These are phyloP conservation scores for Solanum hybrid DNA, from an alignment of 305 asterid species.

Conservation along the genomic window DNA sequence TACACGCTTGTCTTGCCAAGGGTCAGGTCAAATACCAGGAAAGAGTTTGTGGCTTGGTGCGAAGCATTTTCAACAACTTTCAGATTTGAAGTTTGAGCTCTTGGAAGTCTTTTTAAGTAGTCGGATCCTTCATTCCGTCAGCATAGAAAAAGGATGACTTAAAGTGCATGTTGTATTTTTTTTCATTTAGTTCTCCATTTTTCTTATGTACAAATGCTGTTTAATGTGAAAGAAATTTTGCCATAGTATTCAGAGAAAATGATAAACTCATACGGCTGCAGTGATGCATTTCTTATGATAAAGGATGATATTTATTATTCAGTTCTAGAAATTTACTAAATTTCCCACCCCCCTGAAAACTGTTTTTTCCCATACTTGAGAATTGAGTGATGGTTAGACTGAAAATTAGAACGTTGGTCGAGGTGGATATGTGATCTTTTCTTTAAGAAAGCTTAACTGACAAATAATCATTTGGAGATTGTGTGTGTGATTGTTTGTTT, in stretches of 20 bases:
- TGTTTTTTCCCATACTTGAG: background rate
- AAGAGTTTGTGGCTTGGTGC: background rate
- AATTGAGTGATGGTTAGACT: background rate
- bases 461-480: background rate
- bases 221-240: conserved; percentile 4
- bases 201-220: background rate
- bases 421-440: background rate
- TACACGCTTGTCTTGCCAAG: background rate
- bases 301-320: background rate
- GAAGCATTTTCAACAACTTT: background rate
- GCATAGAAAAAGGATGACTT: background rate
- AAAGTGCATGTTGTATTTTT: conserved; percentile 2
- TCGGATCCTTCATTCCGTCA: background rate
- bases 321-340: background rate
- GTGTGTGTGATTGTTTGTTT: background rate
- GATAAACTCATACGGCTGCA: background rate
- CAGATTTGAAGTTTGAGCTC: conserved; percentile 5
- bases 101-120: background rate
- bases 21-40: background rate
- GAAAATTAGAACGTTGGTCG: background rate
- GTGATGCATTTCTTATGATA: background rate
- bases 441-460: background rate
- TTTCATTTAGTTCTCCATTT: background rate
- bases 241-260: background rate
- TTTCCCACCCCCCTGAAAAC: background rate